Evolutionary conservation across 1,284 basidiomycete species (phyloP).

Genomic region (Cystobasidium pallidum): DNA sequence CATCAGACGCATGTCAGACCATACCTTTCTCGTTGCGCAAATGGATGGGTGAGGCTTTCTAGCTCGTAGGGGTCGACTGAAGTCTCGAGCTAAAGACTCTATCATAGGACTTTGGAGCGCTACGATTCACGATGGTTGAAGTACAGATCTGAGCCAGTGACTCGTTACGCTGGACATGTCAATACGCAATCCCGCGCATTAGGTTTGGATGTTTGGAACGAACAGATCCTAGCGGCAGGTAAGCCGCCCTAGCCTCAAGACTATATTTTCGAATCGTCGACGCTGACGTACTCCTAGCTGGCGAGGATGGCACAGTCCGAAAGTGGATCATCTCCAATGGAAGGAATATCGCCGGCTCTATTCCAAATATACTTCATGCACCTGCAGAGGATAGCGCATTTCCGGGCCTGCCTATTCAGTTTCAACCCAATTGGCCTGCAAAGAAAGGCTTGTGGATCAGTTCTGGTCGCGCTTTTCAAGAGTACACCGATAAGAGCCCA

Average conservation of each 20-base stretch:
- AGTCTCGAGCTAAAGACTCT: neutral
- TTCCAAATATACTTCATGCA: neutral
- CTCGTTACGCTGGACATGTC: conserved; percentile 14
- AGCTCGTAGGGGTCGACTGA: neutral
- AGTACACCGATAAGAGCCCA: neutral
- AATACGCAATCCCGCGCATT: conserved; percentile 34
- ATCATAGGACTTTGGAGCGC: neutral
- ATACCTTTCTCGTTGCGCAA: conserved; percentile 16
- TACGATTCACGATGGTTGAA: conserved; percentile 25
- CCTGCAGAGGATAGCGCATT: neutral
- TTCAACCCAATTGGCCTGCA: neutral
- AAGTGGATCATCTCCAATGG: conserved; percentile 4
- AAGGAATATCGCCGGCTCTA: neutral
- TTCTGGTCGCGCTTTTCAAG: neutral
- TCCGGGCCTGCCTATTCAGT: neutral
- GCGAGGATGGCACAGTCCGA: conserved; percentile 14
- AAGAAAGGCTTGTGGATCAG: neutral
- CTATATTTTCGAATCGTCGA: neutral
- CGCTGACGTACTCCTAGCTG: neutral
- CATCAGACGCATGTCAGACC: conserved; percentile 5
- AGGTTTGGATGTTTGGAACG: conserved; percentile 24
- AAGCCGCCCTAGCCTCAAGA: neutral
- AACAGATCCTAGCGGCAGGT: conserved; percentile 32
- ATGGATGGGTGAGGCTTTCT: conserved; percentile 28
- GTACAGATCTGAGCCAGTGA: neutral